Conservation (phyloP, 306 rosid species). For the Aeschynomene evenia region DNA sequence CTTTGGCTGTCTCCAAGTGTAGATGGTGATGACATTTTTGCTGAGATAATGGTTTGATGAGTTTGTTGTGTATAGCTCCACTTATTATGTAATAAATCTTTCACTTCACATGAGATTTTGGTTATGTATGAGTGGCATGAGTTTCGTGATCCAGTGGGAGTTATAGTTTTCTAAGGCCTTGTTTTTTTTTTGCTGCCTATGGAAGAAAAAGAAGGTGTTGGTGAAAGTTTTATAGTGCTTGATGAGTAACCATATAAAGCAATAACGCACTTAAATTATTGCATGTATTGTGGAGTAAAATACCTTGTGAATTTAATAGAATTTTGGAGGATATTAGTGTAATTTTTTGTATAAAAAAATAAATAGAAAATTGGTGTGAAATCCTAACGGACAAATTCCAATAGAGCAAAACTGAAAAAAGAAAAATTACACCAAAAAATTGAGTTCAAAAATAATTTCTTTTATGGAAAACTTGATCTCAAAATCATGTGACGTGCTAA, state of each 20-base stretch:
- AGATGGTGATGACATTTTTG: conserved; percentile 39
- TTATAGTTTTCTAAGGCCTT: not conserved
- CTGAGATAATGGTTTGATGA: conserved; percentile 21
- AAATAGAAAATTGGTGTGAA: too few relatives aligned
- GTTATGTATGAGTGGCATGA: conserved; percentile 36
- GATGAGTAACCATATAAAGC: conserved; percentile 20
- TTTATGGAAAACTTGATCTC: not conserved
- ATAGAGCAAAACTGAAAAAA: not conserved
- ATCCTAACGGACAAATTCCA: not conserved
- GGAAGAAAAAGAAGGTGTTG: not conserved
- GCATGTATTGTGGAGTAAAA: not conserved
- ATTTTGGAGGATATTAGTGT: too few relatives aligned
- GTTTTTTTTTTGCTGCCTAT: conserved; percentile 26
- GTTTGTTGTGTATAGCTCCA: not conserved
- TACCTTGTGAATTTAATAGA: not conserved
- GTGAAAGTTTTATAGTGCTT: conserved; percentile 34
- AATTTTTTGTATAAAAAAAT: too few relatives aligned
- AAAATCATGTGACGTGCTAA: not conserved
- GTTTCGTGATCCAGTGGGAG: conserved; percentile 39
- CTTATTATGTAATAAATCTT: not conserved
- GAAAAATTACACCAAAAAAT: too few relatives aligned
- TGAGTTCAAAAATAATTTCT: too few relatives aligned
- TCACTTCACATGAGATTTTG: conserved; percentile 21
- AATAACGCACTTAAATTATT: not conserved
- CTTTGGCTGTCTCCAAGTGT: conserved; percentile 26